A percentile compares a stretch with the other conserved stretches of the same genome.
phyloP scores from a whole-genome alignment of 345 rosid genomes.

The Aurinia saxatilis region DNA sequence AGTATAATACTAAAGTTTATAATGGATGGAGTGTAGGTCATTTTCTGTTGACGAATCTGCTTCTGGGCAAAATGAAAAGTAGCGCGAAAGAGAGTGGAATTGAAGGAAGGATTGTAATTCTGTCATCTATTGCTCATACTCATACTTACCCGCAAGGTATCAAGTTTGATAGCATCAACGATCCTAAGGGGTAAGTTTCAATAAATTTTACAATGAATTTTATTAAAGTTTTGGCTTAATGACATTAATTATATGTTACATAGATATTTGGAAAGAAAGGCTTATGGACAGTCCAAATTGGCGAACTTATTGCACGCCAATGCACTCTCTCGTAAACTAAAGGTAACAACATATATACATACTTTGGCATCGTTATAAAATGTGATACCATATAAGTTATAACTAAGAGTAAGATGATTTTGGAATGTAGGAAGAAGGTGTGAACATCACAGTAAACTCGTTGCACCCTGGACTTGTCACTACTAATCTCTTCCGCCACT shows the following conservation, averaged over 20 bases:
- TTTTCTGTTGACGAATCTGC: constrained; percentile 76
- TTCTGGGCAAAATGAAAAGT: constrained; percentile 71
- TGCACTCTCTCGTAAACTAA: constrained; percentile 69
- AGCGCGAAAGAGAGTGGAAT: constrained; percentile 47
- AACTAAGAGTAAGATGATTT: neutral
- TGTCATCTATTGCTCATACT: constrained; percentile 81
- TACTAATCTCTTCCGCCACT: constrained; percentile 68
- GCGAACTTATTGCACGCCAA: constrained; percentile 79
- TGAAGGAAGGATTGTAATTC: constrained; percentile 79
- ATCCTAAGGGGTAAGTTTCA: constrained; percentile 38
- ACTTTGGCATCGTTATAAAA: no score
- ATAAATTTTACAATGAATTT: no score
- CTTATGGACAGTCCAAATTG: constrained; percentile 90
- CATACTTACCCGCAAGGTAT: constrained; percentile 61
- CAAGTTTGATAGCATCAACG: constrained; percentile 47
- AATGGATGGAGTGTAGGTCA: constrained; percentile 51
- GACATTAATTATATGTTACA: neutral
- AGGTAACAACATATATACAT: no score
- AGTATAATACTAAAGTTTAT: no score
- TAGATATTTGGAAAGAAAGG: constrained; percentile 75
- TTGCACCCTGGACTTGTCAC: constrained; percentile 85
- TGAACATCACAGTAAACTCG: constrained; percentile 65
- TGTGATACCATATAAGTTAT: no score
- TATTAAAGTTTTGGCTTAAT: neutral
- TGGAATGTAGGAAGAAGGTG: constrained; percentile 61